These are phyloP conservation scores for Nakazawaea ernobii DNA, from an alignment of 805 yeast species.

Conservation along the genomic window DNA sequence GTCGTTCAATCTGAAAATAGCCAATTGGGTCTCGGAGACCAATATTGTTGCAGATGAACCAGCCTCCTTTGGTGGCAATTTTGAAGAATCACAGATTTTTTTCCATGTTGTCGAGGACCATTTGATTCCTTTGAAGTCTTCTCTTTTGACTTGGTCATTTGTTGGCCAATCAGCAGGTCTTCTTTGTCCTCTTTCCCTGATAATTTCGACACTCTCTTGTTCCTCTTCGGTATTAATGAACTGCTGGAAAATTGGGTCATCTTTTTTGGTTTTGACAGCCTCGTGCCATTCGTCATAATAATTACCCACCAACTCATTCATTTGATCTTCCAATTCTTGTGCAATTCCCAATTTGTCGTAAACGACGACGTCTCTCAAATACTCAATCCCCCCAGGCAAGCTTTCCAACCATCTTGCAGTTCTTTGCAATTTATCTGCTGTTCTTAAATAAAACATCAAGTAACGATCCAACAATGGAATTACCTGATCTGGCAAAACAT, in stretches of 20 bases:
- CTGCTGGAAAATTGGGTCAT: constrained; percentile 24
- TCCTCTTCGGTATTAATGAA: constrained; percentile 25
- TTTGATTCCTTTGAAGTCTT: constrained; percentile 22
- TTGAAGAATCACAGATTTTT: constrained; percentile 20
- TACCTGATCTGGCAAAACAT: constrained; percentile 30
- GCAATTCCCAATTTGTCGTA: constrained; percentile 30
- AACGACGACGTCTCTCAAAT: constrained; percentile 27
- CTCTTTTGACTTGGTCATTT: constrained; percentile 17
- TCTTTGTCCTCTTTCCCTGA: constrained; percentile 30
- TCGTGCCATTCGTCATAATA: constrained; percentile 31
- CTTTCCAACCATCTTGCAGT: constrained; percentile 33
- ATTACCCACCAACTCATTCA: constrained; percentile 26
- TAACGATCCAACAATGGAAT: constrained; percentile 30
- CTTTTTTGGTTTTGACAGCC: constrained; percentile 18
- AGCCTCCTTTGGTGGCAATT: constrained; percentile 22
- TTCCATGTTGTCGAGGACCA: constrained; percentile 29
- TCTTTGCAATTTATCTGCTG: constrained; percentile 31
- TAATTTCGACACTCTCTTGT: constrained; percentile 27
- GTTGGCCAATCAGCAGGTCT: constrained; percentile 31
- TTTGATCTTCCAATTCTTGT: constrained; percentile 27
- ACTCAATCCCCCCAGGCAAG: constrained; percentile 31
- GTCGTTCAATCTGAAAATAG: constrained; percentile 27
- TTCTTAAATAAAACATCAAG: constrained; percentile 31
- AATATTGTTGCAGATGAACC: constrained; percentile 28
- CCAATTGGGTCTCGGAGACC: constrained; percentile 31